Evolutionary conservation across 1,284 basidiomycete species (phyloP).

Genomic region (Ganoderma boninense): DNA sequence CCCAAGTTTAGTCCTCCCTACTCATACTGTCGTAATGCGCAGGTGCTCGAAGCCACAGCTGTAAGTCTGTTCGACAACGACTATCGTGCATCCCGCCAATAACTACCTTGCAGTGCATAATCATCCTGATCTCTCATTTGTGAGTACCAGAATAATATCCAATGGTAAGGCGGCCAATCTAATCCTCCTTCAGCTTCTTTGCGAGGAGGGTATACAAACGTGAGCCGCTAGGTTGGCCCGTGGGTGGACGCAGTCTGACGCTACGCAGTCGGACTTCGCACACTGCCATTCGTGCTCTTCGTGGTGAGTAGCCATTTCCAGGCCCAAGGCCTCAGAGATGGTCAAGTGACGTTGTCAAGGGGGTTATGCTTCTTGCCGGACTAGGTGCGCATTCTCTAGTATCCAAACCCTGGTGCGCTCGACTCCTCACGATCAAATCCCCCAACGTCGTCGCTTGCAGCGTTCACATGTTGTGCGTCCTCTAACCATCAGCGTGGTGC

Average conservation of each 20-base stretch:
- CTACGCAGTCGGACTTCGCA: not conserved
- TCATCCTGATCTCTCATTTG: constrained; percentile 2
- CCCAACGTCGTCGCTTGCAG: not conserved
- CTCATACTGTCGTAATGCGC: not conserved
- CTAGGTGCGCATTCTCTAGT: not conserved
- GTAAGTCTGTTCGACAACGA: no score
- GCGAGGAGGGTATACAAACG: constrained; percentile 14
- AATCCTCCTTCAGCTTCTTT: constrained; percentile 4
- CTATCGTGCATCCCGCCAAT: not conserved
- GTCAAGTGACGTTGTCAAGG: not conserved
- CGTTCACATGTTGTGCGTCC: not conserved
- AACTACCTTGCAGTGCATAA: not conserved
- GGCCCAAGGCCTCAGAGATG: not conserved
- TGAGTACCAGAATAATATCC: not conserved
- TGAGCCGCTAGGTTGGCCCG: not conserved
- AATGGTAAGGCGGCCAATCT: not conserved
- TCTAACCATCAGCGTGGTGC: not conserved
- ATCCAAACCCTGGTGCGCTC: no score
- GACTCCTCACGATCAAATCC: no score
- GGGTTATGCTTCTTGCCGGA: not conserved
- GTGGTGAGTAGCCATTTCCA: no score
- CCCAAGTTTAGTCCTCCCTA: no score
- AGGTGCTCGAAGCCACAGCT: not conserved
- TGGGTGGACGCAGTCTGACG: not conserved
- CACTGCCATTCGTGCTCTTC: constrained; percentile 1